A percentile compares a stretch with the other conserved stretches of the same genome.
phyloP scores from a whole-genome alignment of 1,284 basidiomycete genomes.

The Veloporphyrellus conicus region DNA sequence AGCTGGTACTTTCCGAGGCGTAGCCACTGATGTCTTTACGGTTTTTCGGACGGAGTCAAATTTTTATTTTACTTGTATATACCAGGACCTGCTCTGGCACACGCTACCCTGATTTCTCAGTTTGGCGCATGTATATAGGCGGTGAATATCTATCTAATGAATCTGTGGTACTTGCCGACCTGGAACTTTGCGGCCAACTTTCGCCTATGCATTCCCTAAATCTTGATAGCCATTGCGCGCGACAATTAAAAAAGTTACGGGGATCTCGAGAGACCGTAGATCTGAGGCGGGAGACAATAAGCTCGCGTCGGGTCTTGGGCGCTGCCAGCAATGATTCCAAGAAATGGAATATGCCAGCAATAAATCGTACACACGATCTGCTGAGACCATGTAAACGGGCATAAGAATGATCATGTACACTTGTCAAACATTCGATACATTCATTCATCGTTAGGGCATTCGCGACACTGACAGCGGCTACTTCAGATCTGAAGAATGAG shows the following conservation, averaged over 20 bases:
- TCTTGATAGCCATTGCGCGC: slow-evolving; percentile 9
- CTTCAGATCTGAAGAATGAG: slow-evolving; percentile 44
- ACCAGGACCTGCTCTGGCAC: slow-evolving; percentile 12
- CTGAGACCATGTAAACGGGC: background rate
- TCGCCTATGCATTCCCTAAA: background rate
- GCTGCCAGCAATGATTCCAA: background rate
- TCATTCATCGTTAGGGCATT: background rate
- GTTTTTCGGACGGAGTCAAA: slow-evolving; percentile 8
- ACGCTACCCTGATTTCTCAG: slow-evolving; percentile 7
- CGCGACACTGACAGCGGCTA: slow-evolving; percentile 11
- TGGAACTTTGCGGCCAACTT: slow-evolving; percentile 1
- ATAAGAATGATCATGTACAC: background rate
- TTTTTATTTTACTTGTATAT: slow-evolving; percentile 22
- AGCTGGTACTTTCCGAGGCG: slow-evolving; percentile 23
- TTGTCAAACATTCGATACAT: background rate
- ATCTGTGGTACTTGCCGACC: slow-evolving; percentile 5
- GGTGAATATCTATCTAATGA: slow-evolving; percentile 3
- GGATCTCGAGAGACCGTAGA: slow-evolving; percentile 21
- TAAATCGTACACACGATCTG: slow-evolving; percentile 4
- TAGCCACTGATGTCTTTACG: slow-evolving; percentile 9
- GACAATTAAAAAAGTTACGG: slow-evolving; percentile 15
- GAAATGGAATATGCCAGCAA: background rate
- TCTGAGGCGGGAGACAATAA: slow-evolving; percentile 14
- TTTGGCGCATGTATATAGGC: background rate
- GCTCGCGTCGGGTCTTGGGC: slow-evolving; percentile 7